A percentile compares a stretch with the other conserved stretches of the same genome.
Conservation (phyloP, 257 asterid genomes). For the Petunia axillaris region DNA sequence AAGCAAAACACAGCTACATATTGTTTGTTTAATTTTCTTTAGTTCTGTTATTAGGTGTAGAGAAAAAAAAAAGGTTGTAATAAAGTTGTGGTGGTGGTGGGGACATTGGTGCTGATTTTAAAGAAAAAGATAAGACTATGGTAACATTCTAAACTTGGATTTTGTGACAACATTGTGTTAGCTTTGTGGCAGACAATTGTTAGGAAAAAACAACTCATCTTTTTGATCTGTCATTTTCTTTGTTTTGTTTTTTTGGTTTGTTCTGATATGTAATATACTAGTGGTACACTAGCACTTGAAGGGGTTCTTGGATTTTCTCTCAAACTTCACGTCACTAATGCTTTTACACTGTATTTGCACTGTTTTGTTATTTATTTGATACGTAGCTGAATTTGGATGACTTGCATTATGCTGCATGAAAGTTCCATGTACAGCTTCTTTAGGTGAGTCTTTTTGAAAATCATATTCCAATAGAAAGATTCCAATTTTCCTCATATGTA, state of each 20-base stretch:
- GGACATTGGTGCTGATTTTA: conserved; percentile 66
- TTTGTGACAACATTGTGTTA: conserved; percentile 71
- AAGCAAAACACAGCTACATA: conserved; percentile 18
- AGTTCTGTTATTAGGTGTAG: conserved; percentile 20
- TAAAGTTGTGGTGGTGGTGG: conserved; percentile 49
- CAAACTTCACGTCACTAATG: conserved; percentile 30
- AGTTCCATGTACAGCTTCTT: conserved; percentile 13
- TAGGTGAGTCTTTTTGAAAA: neutral
- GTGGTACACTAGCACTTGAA: conserved; percentile 23
- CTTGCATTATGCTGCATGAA: neutral
- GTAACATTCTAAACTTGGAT: conserved; percentile 68
- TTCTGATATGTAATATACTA: neutral
- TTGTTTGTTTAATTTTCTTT: neutral
- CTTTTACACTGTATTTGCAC: conserved; percentile 33
- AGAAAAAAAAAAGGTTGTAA: conserved; percentile 22
- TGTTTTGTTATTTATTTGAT: neutral
- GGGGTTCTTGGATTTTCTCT: conserved; percentile 40
- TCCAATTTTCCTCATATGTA: neutral
- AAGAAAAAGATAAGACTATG: conserved; percentile 44
- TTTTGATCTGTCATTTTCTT: conserved; percentile 40
- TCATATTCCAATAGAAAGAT: neutral
- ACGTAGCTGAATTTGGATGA: neutral
- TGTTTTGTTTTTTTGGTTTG: conserved; percentile 36
- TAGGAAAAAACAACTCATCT: conserved; percentile 53
- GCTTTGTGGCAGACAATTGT: conserved; percentile 71